Conservation (phyloP, 1,139 yeast genomes). For the Nakaseomyces bracarensis region DNA sequence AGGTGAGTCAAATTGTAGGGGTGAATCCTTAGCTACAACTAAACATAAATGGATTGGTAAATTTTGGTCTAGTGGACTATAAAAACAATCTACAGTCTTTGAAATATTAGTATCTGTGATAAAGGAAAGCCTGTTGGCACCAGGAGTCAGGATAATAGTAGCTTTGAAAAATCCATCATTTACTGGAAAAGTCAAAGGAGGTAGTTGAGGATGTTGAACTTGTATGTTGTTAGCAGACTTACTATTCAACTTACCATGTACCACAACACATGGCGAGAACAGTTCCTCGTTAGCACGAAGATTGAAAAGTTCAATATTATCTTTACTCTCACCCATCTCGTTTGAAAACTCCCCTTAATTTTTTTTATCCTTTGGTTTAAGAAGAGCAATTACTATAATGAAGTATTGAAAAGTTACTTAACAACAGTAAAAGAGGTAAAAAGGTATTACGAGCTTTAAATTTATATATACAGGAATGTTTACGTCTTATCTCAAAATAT, state of each 20-base stretch:
- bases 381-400: too few species aligned
- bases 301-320: slow-evolving; percentile 25
- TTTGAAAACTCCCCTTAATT: too few species aligned
- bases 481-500: too few species aligned
- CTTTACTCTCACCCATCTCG: slow-evolving; percentile 1
- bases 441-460: too few species aligned
- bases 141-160: slow-evolving; percentile 60
- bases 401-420: too few species aligned
- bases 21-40: slow-evolving; percentile 70
- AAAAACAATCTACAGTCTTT: slow-evolving; percentile 36
- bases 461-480: too few species aligned
- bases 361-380: too few species aligned
- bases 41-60: slow-evolving; percentile 79
- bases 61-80: slow-evolving; percentile 53
- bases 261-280: slow-evolving; percentile 38
- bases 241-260: slow-evolving; percentile 37
- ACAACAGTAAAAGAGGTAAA: too few species aligned
- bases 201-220: slow-evolving; percentile 33
- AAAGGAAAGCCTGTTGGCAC: slow-evolving; percentile 42
- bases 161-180: slow-evolving; percentile 68
- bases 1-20: slow-evolving; percentile 67
- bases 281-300: slow-evolving; percentile 31
- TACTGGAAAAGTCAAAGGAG: slow-evolving; percentile 66
- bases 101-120: slow-evolving; percentile 21
- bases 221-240: slow-evolving; percentile 19